A percentile compares a stretch with the other conserved stretches of the same genome.
Evolutionary conservation across 768 basidiomycete species (phyloP).

Genomic region (Hysterangium stoloniferum): DNA sequence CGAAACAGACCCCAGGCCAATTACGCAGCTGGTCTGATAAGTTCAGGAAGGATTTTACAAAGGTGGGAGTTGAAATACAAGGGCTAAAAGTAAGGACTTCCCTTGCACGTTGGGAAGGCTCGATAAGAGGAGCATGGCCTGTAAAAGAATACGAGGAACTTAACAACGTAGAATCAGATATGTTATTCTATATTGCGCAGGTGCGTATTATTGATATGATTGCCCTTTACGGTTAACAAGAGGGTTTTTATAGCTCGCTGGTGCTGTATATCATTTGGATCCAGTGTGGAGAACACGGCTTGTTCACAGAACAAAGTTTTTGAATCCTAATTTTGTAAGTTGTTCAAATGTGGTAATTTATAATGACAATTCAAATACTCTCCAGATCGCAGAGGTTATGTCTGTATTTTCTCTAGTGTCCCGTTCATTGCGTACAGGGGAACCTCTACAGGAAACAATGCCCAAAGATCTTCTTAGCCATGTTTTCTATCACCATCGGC

Average conservation of each 20-base stretch:
- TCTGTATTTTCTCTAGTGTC: constrained; percentile 36
- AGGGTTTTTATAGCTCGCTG: constrained; percentile 26
- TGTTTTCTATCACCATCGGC: constrained; percentile 34
- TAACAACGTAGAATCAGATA: constrained; percentile 32
- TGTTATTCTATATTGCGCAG: constrained; percentile 33
- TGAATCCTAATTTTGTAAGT: constrained; percentile 50
- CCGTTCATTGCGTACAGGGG: constrained; percentile 36
- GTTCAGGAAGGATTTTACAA: constrained; percentile 18
- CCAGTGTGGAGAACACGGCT: constrained; percentile 33
- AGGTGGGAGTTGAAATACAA: constrained; percentile 27
- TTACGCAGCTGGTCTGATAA: constrained; percentile 18
- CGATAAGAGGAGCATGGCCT: constrained; percentile 46
- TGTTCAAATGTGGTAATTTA: background rate
- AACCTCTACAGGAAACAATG: constrained; percentile 37
- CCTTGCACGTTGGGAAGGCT: constrained; percentile 41
- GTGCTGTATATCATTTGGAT: constrained; percentile 36
- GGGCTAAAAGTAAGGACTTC: constrained; percentile 27
- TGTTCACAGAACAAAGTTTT: constrained; percentile 37
- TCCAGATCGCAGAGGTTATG: constrained; percentile 36
- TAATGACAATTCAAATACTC: background rate
- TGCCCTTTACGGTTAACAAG: background rate
- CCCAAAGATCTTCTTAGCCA: constrained; percentile 36
- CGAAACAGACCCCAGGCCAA: constrained; percentile 19
- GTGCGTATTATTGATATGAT: constrained; percentile 17
- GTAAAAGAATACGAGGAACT: constrained; percentile 37